Evolutionary conservation across 23 red algal species (phyloP).

Genomic region (Gracilaria caudata): DNA sequence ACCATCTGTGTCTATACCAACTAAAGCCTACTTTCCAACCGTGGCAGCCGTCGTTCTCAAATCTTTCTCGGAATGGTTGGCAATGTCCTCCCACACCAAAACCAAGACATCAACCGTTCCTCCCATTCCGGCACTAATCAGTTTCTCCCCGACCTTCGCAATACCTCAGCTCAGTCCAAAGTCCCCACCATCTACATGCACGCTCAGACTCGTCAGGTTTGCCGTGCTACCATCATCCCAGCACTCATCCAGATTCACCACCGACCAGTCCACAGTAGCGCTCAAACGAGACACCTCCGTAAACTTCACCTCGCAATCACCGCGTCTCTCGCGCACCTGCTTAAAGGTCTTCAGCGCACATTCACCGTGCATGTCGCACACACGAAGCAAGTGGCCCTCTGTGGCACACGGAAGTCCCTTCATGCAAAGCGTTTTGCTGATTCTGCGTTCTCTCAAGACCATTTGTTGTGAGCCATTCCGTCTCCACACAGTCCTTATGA

Average conservation of each 20-base stretch:
- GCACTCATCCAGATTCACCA: neutral
- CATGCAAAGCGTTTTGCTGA: neutral
- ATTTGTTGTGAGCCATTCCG: neutral
- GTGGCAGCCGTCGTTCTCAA: no score
- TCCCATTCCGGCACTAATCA: no score
- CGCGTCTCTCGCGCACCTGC: neutral
- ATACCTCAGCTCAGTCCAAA: no score
- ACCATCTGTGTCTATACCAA: neutral
- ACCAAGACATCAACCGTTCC: no score
- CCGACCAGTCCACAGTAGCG: neutral
- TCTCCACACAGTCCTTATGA: neutral
- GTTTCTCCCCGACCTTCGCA: no score
- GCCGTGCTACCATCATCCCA: no score
- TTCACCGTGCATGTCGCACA: neutral
- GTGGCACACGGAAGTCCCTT: neutral
- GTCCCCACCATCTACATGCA: neutral
- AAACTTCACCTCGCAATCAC: neutral
- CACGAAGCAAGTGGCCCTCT: slow-evolving; percentile 1
- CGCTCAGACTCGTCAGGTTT: neutral
- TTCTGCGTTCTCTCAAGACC: neutral
- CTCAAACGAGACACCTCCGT: neutral
- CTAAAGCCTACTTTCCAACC: no score
- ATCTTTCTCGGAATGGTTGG: no score
- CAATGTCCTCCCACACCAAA: no score
- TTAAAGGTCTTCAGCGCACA: neutral